A percentile compares a stretch with the other conserved stretches of the same genome.
These are phyloP conservation scores for Russula emetica DNA, from an alignment of 768 basidiomycete genomes.

Conservation along the genomic window DNA sequence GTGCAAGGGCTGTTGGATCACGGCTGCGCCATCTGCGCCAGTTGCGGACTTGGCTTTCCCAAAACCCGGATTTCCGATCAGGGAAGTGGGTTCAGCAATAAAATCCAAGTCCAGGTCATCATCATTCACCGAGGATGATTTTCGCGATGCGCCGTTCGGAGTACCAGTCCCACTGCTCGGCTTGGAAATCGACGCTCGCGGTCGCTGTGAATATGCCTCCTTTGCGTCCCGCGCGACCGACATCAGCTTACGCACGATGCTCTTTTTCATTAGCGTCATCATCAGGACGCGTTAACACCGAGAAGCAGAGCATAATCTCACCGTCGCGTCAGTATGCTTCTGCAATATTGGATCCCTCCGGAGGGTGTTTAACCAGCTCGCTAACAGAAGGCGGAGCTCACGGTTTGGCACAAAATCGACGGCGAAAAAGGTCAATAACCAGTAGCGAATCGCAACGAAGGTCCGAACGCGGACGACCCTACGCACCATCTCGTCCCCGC, in stretches of 20 bases:
- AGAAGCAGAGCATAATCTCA: slow-evolving; percentile 38
- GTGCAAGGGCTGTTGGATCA: slow-evolving; percentile 60
- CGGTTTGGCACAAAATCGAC: slow-evolving; percentile 83
- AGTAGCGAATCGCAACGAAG: slow-evolving; percentile 85
- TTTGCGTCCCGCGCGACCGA: slow-evolving; percentile 83
- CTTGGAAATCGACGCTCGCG: slow-evolving; percentile 36
- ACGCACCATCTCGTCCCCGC: slow-evolving; percentile 64
- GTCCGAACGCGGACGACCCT: slow-evolving; percentile 83
- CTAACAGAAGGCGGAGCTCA: slow-evolving; percentile 65
- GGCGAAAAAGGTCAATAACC: slow-evolving; percentile 85
- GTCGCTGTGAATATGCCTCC: slow-evolving; percentile 44
- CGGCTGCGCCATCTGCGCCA: slow-evolving; percentile 20
- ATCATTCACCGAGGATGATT: slow-evolving; percentile 45
- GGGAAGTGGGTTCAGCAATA: slow-evolving; percentile 45
- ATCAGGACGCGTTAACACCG: slow-evolving; percentile 18
- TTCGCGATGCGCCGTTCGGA: slow-evolving; percentile 30
- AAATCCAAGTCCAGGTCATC: slow-evolving; percentile 80
- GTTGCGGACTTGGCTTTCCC: slow-evolving; percentile 20
- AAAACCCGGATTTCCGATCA: slow-evolving; percentile 16
- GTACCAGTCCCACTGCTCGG: slow-evolving; percentile 27
- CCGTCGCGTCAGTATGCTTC: slow-evolving; percentile 64
- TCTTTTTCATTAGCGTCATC: slow-evolving; percentile 40
- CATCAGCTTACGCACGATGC: slow-evolving; percentile 74
- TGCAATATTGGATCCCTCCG: slow-evolving; percentile 65
- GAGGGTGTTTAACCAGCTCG: slow-evolving; percentile 79